Evolutionary conservation across 2,329 filamentous ascomycete genomes (phyloP), one percentile per base, ranked within the genome.

Genomic region (Fusarium siculi): DNA sequence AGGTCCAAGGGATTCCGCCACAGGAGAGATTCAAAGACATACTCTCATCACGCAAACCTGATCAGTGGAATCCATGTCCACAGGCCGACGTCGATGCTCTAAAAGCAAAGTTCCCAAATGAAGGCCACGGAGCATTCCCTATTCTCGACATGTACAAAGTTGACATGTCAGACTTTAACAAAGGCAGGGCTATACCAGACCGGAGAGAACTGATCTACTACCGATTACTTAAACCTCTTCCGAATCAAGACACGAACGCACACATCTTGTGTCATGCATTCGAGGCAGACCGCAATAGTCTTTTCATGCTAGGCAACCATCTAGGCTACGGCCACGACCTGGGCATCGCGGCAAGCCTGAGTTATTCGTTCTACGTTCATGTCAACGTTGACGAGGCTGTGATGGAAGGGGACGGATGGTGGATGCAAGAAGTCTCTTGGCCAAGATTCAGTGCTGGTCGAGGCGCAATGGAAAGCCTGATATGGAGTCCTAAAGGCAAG

Each of bases 61-160:
- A 79, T 9, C 79, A 82, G 19, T 89, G 87, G 87, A 81, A 82
- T 4, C 80, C 82, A 2, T 80, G 82, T 15, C 86, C 87, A 2
- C 83, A 85, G 8, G 74, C 84, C 6, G 87, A 89, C 71, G 80
- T 89, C 47, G 82, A 85, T 23, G 72, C 77, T 9, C 53, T 85
- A 28, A 79, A 83, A 5, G 75, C 77, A 3, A 57, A 79, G 9
- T 81, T 85, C 19, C 83, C 82, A 5, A 75, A 80, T 46, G 74
- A 80, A 19, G 79, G 82, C 5, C 78, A 82, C 4, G 86, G 86
- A 6, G 78, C 77, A 0, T 89, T 89, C 63, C 87, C 87, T 12
- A 80, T 84, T 1, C 80, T 88, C 6, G 84, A 88, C 53, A 87
- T 89, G 85, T 84, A 84, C 75, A 88, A 88, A 78, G 87, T 89